Base-by-base conservation (phyloP, 2,329 filamentous ascomycete genomes). In the Onygenales sp. region DNA sequence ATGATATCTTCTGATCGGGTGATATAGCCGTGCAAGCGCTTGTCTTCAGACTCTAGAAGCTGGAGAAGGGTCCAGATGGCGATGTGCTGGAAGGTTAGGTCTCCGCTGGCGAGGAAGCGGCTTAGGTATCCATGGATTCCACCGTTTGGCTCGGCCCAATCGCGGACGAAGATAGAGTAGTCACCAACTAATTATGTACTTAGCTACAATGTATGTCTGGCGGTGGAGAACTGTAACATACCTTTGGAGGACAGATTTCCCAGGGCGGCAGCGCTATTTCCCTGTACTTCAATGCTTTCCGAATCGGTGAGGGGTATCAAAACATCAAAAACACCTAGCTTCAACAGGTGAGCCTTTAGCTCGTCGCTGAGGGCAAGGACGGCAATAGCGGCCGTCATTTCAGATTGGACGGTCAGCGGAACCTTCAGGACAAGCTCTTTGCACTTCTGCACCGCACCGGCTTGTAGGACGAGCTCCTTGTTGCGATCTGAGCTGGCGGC, bases 371-470 rank as follows among this genome's bases (percentile, higher is more conserved):
- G 75, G 14, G 93, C 93, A 58, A 98, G 79, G 11, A 98, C 93
- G 39, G 93, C 93, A 70, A 98, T 96, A 1, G 93, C 93, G n/a
- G 93, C 93, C 4, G 93, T 98, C 93, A 98, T 98, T 70, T 98
- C 93, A 2, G 91, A 96, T 68, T 98, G 93, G 2, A 98, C 93
- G 40, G 88, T 92, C 48, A 97, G 80, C 0, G 93, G 90, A 2
- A 97, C 93, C 53, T 94, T 86, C 14, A 98, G 77, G 27, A 98
- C 91, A 51, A 98, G 79, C 66, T 97, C 89, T 73, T 96, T 97
- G 83, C 93, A 98, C 70, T 97, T 97, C 67, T 97, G 90, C 40
- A 98, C 93, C 2, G 93, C 93, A 27, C 93, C 93, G 36, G 93
- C 93, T 70, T 97, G 90, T 48, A 98, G 76, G 1, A 98, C 93